phyloP scores from a whole-genome alignment of 805 yeast genomes.

The Clavispora fructus region DNA sequence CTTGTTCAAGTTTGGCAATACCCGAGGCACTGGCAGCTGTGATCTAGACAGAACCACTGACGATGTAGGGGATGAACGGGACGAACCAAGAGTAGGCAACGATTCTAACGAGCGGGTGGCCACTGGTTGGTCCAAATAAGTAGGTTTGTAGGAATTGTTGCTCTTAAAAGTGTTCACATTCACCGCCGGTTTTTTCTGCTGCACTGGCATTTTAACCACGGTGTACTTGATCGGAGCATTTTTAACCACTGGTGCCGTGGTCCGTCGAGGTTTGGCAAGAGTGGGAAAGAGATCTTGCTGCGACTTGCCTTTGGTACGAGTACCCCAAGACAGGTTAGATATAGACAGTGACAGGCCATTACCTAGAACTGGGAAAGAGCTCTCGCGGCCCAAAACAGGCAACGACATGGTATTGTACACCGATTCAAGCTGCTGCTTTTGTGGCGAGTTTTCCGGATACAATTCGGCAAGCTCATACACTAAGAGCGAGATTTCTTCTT shows the following conservation, averaged over 20 bases:
- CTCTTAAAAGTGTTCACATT: constrained; percentile 15
- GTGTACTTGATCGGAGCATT: constrained; percentile 32
- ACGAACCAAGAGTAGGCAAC: constrained; percentile 21
- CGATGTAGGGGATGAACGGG: constrained; percentile 1
- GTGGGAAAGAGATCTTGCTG: constrained; percentile 30
- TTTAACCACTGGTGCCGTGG: constrained; percentile 9
- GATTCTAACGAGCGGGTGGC: constrained; percentile 19
- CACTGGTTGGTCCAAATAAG: constrained; percentile 22
- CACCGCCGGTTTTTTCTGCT: constrained; percentile 12
- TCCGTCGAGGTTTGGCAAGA: constrained; percentile 24
- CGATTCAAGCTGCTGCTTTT: constrained; percentile 33
- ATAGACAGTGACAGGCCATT: constrained; percentile 7
- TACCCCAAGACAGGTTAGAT: constrained; percentile 23
- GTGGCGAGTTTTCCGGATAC: constrained; percentile 42
- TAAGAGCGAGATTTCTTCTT: constrained; percentile 51
- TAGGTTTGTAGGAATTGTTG: constrained; percentile 22
- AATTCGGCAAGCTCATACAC: constrained; percentile 58
- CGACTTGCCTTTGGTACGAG: constrained; percentile 4
- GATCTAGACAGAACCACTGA: background rate
- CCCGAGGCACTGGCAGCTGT: constrained; percentile 3
- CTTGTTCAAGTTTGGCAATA: constrained; percentile 24
- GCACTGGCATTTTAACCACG: constrained; percentile 18
- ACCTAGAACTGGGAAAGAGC: constrained; percentile 46
- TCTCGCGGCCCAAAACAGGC: constrained; percentile 13
- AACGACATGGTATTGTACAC: constrained; percentile 18